These are phyloP conservation scores for Talaromyces marneffei DNA, from an alignment of 2,329 filamentous ascomycete species.

Conservation along the genomic window DNA sequence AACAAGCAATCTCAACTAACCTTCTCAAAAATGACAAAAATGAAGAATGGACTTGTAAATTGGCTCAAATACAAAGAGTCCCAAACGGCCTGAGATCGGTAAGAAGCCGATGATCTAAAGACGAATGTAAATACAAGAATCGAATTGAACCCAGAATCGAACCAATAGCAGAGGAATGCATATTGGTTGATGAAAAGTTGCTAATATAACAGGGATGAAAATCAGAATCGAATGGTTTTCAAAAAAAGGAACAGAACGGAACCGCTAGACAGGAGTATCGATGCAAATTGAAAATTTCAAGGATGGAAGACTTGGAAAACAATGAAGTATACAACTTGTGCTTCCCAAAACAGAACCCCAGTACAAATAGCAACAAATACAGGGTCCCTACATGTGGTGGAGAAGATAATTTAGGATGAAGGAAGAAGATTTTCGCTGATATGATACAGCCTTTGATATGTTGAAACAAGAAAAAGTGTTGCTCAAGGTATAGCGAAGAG, in stretches of 20 bases:
- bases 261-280: constrained; percentile 11
- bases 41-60: background rate
- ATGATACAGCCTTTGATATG: background rate
- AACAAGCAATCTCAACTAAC: background rate
- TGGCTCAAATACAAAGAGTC: background rate
- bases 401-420: background rate
- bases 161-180: background rate
- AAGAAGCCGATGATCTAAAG: background rate
- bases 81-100: background rate
- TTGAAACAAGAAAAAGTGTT: background rate
- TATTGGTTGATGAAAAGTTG: background rate
- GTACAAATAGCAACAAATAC: background rate
- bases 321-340: background rate
- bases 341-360: background rate
- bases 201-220: background rate
- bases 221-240: background rate
- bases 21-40: background rate
- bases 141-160: background rate
- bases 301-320: background rate
- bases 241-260: background rate
- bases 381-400: background rate
- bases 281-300: constrained; percentile 6
- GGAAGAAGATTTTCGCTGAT: background rate
- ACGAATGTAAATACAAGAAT: constrained; percentile 4
- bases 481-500: background rate